Evolutionary conservation across 1,284 basidiomycete species (phyloP), one percentile per base, ranked within the genome.

Genomic region (Boletellus dicymbophilus): DNA sequence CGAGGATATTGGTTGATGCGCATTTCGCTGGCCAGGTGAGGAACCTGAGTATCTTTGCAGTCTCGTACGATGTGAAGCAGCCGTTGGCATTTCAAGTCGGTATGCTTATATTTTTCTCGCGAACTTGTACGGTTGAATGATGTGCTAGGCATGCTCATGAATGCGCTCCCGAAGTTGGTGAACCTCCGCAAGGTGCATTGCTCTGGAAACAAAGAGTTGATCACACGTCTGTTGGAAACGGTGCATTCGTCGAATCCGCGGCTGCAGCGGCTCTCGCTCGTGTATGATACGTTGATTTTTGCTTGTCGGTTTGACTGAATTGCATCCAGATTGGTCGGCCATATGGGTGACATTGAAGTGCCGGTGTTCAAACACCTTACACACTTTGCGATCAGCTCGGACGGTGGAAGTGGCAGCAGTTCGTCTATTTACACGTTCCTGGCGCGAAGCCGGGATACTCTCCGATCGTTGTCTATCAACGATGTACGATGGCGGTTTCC

Each of bases 81-180:
- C 71, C 79, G 10, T 74, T 83, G 59, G 76, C 80, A 2, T 88
- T 88, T 62, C 82, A 87, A 64, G 81, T 78, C 33, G 82, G 85
- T 82, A 57, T 23, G 72, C 53, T 21, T 11, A 33, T 33, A 21
- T 37, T 16, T 6, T 22, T 20, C 23, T 8, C 40, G 25, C 46
- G 20, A 10, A 16, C 18, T 40, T 42, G 27, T 20, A 20, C 31
- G 23, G 20, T 9, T 49, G 34, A 59, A 23, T 11, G 41, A 26
- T 33, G 18, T 46, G 18, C 15, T 34, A 85, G 84, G 81, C 26
- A 86, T 88, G 79, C 68, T 88, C 37, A 75, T 80, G 21, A 88
- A 87, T 41, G 82, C 83, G 1, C 68, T 88, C 15, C 82, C 84
- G 16, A 84, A 81, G 58, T 63, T 88, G 26, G 64, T 66, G 43